These are phyloP conservation scores for Simmondsia chinensis DNA, from an alignment of 148 eudicot species.

Conservation along the genomic window DNA sequence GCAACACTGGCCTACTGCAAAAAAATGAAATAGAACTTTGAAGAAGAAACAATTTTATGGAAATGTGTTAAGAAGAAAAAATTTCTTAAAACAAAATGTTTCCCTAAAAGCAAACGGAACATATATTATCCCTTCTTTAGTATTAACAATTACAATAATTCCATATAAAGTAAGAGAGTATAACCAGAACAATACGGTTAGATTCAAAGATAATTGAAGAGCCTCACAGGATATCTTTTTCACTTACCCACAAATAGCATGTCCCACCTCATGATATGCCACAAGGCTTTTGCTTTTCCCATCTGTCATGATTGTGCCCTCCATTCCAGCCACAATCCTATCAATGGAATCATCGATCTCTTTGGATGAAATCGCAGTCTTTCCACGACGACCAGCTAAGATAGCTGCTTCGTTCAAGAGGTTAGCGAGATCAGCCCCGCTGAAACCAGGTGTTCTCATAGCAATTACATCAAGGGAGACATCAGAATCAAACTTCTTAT, in stretches of 20 bases:
- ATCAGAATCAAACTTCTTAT: slow-evolving; percentile 78
- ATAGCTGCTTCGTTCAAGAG: slow-evolving; percentile 97
- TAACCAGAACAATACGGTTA: not conserved
- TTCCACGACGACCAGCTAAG: slow-evolving; percentile 92
- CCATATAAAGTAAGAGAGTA: no score
- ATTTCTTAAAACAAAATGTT: no score
- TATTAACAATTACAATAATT: no score
- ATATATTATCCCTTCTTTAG: no score
- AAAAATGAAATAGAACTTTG: no score
- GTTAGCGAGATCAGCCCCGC: slow-evolving; percentile 97
- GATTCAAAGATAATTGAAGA: not conserved
- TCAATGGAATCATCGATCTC: slow-evolving; percentile 98
- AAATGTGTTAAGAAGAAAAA: no score
- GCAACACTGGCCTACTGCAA: no score
- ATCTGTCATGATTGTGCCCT: slow-evolving; percentile 96
- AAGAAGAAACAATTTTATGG: no score
- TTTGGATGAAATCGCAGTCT: slow-evolving; percentile 80
- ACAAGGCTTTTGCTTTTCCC: slow-evolving; percentile 99
- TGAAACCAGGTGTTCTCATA: slow-evolving; percentile 98
- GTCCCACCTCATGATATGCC: slow-evolving; percentile 99
- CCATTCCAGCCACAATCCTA: slow-evolving; percentile 99
- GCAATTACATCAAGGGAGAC: slow-evolving; percentile 96
- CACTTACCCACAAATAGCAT: slow-evolving; percentile 97
- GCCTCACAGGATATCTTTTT: not conserved
- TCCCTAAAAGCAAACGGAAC: no score